Evolutionary conservation across 202 grass and related monocot species (phyloP).

Genomic region (Carex sylvatica): DNA sequence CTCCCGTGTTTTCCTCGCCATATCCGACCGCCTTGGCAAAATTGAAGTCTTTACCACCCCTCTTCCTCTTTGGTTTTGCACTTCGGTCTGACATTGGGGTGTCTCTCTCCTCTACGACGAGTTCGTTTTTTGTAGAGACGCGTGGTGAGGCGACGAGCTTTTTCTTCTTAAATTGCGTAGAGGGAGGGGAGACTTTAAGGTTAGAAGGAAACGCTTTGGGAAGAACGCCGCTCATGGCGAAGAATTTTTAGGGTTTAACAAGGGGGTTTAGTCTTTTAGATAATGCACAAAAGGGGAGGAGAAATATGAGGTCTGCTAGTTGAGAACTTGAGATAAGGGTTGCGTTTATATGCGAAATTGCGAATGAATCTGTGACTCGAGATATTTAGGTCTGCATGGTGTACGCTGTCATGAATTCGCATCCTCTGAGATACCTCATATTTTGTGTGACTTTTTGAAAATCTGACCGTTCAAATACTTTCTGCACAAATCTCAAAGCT

Average conservation of each 20-base stretch:
- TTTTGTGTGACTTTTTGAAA: too few species aligned
- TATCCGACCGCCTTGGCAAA: constrained; percentile 29
- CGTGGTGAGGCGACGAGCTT: constrained; percentile 20
- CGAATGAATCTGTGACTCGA: background rate
- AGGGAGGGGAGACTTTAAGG: background rate
- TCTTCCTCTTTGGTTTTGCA: constrained; percentile 32
- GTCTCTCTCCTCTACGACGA: constrained; percentile 28
- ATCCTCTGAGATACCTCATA: too few species aligned
- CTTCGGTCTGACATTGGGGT: background rate
- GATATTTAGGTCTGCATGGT: too few species aligned
- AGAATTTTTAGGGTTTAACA: constrained; percentile 1
- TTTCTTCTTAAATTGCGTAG: constrained; percentile 10
- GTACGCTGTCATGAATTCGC: too few species aligned
- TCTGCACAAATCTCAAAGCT: too few species aligned
- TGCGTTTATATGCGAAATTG: background rate
- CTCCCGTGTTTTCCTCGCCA: background rate
- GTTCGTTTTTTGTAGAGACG: constrained; percentile 34
- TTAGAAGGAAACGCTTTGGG: constrained; percentile 20
- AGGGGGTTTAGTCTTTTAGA: background rate
- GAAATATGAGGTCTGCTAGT: background rate
- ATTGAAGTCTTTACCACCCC: constrained; percentile 6
- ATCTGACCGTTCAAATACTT: too few species aligned
- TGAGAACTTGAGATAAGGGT: background rate
- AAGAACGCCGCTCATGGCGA: constrained; percentile 13
- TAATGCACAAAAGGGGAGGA: background rate